Conservation (phyloP, 805 yeast genomes). For the Starmerella floris region DNA sequence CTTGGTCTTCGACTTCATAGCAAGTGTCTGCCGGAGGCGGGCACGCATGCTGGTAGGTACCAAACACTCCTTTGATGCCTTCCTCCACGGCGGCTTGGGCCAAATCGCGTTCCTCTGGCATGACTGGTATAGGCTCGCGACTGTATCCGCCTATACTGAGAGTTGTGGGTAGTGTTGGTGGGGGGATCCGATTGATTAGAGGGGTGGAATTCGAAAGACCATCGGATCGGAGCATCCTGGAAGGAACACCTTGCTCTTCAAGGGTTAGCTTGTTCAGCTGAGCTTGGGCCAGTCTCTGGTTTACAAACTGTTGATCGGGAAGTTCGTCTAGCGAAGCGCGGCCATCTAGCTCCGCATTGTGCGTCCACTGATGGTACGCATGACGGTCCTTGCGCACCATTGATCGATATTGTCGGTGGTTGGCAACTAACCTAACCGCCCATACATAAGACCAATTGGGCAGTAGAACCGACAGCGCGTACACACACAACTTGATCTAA, state of each 20-base stretch:
- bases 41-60: slow-evolving; percentile 59
- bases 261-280: neutral
- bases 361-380: slow-evolving; percentile 17
- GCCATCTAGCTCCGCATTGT: neutral
- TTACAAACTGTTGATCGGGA: slow-evolving; percentile 1
- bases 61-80: slow-evolving; percentile 37
- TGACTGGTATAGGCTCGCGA: slow-evolving; percentile 19
- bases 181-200: slow-evolving; percentile 12
- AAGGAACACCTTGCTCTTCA: neutral
- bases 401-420: neutral
- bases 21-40: slow-evolving; percentile 77
- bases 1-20: slow-evolving; percentile 63
- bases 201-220: no score
- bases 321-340: neutral
- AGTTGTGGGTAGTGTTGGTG: slow-evolving; percentile 7
- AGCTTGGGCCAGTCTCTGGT: neutral
- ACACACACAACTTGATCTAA: no score
- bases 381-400: slow-evolving; percentile 10
- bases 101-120: slow-evolving; percentile 21
- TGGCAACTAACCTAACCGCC: no score
- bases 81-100: slow-evolving; percentile 23
- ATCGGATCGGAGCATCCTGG: no score
- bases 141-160: slow-evolving; percentile 13
- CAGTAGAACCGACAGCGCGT: no score
- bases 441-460: no score